Percentiles rank a stretch among this genome's conserved stretches.
phyloP scores from a whole-genome alignment of 2,329 filamentous ascomycete species.

The Microdochium bolleyi region DNA sequence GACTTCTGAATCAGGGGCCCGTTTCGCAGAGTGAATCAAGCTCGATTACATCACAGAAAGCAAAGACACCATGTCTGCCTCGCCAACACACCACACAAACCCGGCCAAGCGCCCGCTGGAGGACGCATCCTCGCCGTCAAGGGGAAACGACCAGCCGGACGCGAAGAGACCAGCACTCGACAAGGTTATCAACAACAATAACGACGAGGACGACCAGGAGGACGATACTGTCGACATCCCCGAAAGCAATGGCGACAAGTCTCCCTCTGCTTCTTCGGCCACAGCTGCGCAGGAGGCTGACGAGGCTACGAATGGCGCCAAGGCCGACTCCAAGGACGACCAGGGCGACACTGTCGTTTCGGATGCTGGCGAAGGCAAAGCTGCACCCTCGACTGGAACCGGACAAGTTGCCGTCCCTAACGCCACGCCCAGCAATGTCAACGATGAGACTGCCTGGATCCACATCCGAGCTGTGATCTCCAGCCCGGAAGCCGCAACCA shows the following conservation, averaged over 20 bases:
- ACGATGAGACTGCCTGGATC: slow-evolving; percentile 94
- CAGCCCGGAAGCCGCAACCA: slow-evolving; percentile 92
- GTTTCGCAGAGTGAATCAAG: not conserved
- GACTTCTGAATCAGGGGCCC: not conserved
- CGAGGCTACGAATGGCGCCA: slow-evolving; percentile 34
- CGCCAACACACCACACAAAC: slow-evolving; percentile 56
- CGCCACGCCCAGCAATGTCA: slow-evolving; percentile 41
- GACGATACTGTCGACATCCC: slow-evolving; percentile 36
- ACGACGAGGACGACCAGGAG: slow-evolving; percentile 32
- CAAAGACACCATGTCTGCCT: slow-evolving; percentile 59
- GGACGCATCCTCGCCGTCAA: slow-evolving; percentile 91
- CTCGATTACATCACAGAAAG: slow-evolving; percentile 13
- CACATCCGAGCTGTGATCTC: slow-evolving; percentile 96
- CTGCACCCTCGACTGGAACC: slow-evolving; percentile 29
- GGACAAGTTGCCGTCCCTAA: slow-evolving; percentile 16
- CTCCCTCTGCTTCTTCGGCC: slow-evolving; percentile 9
- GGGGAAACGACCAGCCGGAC: slow-evolving; percentile 86
- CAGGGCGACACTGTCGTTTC: slow-evolving; percentile 64
- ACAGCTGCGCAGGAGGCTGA: slow-evolving; percentile 36
- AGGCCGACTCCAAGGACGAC: slow-evolving; percentile 43
- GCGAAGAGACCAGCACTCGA: slow-evolving; percentile 95
- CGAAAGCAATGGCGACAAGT: slow-evolving; percentile 26
- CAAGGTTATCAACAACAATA: slow-evolving; percentile 66
- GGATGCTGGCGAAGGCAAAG: slow-evolving; percentile 51
- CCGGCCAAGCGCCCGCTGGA: slow-evolving; percentile 89